These are phyloP conservation scores for Fomitopsis schrenkii DNA, from an alignment of 1,284 basidiomycete species.

Conservation along the genomic window DNA sequence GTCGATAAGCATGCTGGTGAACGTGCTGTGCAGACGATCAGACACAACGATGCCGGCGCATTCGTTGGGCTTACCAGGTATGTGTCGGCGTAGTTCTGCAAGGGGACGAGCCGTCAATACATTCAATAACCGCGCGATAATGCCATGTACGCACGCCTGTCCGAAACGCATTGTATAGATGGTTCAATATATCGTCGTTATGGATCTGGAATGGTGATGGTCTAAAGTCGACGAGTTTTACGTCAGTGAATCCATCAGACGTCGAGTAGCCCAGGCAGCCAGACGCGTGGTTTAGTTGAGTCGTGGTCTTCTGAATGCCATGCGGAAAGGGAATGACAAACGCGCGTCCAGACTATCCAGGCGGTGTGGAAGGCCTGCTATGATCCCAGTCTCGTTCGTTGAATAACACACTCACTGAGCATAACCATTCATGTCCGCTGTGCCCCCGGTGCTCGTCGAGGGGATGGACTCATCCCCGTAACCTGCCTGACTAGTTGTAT, in stretches of 20 bases:
- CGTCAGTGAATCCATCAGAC: background rate
- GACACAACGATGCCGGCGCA: background rate
- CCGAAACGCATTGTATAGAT: conserved; percentile 75
- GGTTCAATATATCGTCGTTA: conserved; percentile 68
- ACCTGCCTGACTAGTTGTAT: conserved; percentile 15
- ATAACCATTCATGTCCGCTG: conserved; percentile 23
- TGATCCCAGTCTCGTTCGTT: background rate
- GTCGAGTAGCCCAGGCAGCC: background rate
- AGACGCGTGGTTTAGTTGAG: background rate
- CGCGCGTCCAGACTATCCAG: background rate
- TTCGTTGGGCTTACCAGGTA: conserved; percentile 51
- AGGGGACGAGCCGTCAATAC: background rate
- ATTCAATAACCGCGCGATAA: conserved; percentile 1
- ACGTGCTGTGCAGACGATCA: conserved; percentile 51
- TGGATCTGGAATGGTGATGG: conserved; percentile 48
- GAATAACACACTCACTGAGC: conserved; percentile 21
- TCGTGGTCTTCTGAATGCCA: background rate
- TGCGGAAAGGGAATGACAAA: background rate
- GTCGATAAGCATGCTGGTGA: conserved; percentile 66
- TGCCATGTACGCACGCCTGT: conserved; percentile 54
- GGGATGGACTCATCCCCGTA: conserved; percentile 21
- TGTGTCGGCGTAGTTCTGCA: conserved; percentile 77
- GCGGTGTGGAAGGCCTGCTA: background rate
- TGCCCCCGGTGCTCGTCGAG: conserved; percentile 17
- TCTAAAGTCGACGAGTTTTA: background rate